Percentiles rank a stretch among this genome's conserved stretches.
Conservation (phyloP, 2,329 filamentous ascomycete species). For the Penicillium sp. region DNA sequence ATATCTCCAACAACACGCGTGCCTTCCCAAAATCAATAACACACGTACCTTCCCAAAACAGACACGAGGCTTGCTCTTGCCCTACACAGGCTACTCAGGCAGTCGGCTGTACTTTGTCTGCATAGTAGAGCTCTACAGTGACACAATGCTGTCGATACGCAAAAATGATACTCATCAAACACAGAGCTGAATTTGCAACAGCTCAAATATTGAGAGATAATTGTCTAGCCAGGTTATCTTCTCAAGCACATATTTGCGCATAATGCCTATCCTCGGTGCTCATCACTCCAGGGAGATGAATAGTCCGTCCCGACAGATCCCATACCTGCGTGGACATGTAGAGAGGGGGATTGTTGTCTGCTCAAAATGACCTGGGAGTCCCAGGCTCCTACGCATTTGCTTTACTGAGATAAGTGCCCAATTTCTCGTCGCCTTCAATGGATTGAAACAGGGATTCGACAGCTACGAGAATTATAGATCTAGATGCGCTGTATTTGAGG, state of each 20-base stretch:
- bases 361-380: slow-evolving; percentile 41
- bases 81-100: background rate
- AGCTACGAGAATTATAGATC: background rate
- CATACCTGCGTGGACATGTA: slow-evolving; percentile 31
- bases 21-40: background rate
- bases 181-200: background rate
- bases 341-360: slow-evolving; percentile 31
- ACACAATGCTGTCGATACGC: background rate
- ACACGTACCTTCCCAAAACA: background rate
- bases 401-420: slow-evolving; percentile 40
- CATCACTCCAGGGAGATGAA: slow-evolving; percentile 26
- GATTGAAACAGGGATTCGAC: slow-evolving; percentile 13
- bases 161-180: background rate
- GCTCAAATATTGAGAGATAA: background rate
- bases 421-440: slow-evolving; percentile 19
- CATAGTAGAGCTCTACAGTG: background rate
- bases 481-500: background rate
- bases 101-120: background rate
- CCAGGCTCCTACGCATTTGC: slow-evolving; percentile 27
- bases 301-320: slow-evolving; percentile 27
- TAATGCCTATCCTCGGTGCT: slow-evolving; percentile 29
- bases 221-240: background rate
- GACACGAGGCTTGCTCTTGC: background rate
- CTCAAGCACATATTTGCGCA: slow-evolving; percentile 21
- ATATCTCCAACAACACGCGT: background rate